These are phyloP conservation scores for Elsinoe arachidis DNA, from an alignment of 2,329 filamentous ascomycete species.

Conservation along the genomic window DNA sequence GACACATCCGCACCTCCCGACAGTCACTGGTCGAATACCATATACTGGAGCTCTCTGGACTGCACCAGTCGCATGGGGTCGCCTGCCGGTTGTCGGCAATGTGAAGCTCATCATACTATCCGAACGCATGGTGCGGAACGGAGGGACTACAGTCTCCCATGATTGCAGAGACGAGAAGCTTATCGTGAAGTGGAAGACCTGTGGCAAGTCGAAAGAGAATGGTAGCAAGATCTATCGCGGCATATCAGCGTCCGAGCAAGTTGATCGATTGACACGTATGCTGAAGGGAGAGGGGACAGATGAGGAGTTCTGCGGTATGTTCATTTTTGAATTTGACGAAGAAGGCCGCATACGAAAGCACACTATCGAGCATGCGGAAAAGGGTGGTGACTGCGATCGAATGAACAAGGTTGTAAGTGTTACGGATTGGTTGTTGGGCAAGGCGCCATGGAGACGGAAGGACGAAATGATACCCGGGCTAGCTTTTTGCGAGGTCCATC, in stretches of 20 bases:
- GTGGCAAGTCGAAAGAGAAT: conserved; percentile 42
- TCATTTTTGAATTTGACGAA: conserved; percentile 90
- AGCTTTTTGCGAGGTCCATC: conserved; percentile 29
- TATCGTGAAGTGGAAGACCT: conserved; percentile 82
- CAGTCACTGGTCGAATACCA: conserved; percentile 80
- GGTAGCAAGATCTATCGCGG: conserved; percentile 38
- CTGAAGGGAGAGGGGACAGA: conserved; percentile 47
- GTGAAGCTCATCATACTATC: conserved; percentile 80
- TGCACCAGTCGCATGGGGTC: conserved; percentile 90
- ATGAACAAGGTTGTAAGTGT: conserved; percentile 80
- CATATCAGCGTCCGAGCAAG: conserved; percentile 35
- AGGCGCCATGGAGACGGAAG: conserved; percentile 49
- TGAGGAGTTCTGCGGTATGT: conserved; percentile 80
- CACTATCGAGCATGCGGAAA: conserved; percentile 88
- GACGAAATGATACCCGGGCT: conserved; percentile 35
- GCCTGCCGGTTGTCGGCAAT: conserved; percentile 82
- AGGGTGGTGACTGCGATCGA: conserved; percentile 72
- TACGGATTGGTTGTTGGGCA: conserved; percentile 89
- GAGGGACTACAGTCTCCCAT: conserved; percentile 33
- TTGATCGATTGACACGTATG: conserved; percentile 48
- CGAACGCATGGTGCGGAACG: conserved; percentile 69
- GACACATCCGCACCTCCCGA: conserved; percentile 80
- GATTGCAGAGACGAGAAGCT: conserved; percentile 60
- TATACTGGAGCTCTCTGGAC: conserved; percentile 95
- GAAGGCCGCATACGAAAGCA: conserved; percentile 77